Conservation (phyloP, 441 rosid species). For the Adansonia gregorii region DNA sequence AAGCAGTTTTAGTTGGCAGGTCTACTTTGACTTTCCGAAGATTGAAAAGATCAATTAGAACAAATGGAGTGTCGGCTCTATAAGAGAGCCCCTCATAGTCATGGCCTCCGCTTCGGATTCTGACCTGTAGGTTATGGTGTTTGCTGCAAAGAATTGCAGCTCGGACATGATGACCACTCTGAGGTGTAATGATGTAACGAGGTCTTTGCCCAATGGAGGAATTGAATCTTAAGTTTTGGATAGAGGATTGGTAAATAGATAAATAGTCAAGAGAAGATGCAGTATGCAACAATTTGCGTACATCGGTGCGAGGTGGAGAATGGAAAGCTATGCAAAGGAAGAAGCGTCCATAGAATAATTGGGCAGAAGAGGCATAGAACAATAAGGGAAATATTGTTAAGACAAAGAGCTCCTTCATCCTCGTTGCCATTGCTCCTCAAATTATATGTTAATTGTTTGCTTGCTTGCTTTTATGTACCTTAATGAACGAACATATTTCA, state of each 20-base stretch:
- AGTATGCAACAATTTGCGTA: background rate
- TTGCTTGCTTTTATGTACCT: background rate
- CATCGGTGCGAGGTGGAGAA: background rate
- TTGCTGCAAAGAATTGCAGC: slow-evolving; percentile 54
- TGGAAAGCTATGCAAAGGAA: background rate
- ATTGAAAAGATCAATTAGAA: background rate
- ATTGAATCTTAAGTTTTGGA: slow-evolving; percentile 61
- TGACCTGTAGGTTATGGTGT: slow-evolving; percentile 50
- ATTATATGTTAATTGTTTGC: background rate
- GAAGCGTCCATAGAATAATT: background rate
- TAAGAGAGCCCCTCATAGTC: slow-evolving; percentile 73
- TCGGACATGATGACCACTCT: slow-evolving; percentile 51
- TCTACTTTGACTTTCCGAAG: background rate
- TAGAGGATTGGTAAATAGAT: slow-evolving; percentile 49
- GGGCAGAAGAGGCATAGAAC: background rate
- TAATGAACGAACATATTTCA: background rate
- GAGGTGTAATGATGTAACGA: slow-evolving; percentile 56
- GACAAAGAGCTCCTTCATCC: background rate
- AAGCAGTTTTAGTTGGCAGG: slow-evolving; percentile 32
- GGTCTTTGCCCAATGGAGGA: slow-evolving; percentile 56
- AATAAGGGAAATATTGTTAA: background rate
- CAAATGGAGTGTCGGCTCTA: slow-evolving; percentile 35
- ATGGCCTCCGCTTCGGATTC: slow-evolving; percentile 70
- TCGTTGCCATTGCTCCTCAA: background rate
- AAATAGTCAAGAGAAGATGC: background rate